These are phyloP conservation scores for Zygosaccharomyces bailii DNA, from an alignment of 805 yeast genomes.

Conservation along the genomic window DNA sequence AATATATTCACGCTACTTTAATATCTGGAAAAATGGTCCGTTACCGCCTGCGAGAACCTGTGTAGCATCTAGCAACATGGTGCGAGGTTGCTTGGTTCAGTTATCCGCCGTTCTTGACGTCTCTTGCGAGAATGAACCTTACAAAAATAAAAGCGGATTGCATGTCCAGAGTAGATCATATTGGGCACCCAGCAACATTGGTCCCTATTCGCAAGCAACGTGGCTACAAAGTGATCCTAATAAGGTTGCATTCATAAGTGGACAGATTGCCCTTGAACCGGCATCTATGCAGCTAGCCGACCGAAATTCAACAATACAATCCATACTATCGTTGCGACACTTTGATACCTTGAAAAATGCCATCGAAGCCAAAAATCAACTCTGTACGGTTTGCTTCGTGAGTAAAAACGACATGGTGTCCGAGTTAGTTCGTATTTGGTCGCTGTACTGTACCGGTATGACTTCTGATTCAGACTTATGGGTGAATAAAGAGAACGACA, in stretches of 20 bases:
- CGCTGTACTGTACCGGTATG: conserved; percentile 37
- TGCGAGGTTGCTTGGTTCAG: conserved; percentile 33
- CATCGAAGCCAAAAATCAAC: conserved; percentile 44
- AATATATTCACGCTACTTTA: conserved; percentile 56
- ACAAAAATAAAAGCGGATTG: conserved; percentile 55
- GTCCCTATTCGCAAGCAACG: conserved; percentile 91
- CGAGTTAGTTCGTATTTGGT: conserved; percentile 44
- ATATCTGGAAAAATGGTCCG: conserved; percentile 38
- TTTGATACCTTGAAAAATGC: conserved; percentile 59
- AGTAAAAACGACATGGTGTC: conserved; percentile 36
- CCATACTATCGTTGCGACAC: conserved; percentile 69
- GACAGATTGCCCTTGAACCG: conserved; percentile 88
- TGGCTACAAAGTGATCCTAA: conserved; percentile 43
- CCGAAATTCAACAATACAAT: conserved; percentile 34
- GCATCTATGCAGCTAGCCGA: conserved; percentile 52
- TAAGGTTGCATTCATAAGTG: conserved; percentile 63
- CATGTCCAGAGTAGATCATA: conserved; percentile 92
- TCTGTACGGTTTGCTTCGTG: conserved; percentile 55
- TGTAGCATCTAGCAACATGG: conserved; percentile 55
- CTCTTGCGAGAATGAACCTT: conserved; percentile 9
- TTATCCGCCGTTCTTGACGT: conserved; percentile 57
- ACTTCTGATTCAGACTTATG: conserved; percentile 22
- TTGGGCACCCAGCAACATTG: conserved; percentile 98
- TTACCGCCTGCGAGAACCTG: conserved; percentile 90
- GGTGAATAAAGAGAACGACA: conserved; percentile 27